phyloP scores from a whole-genome alignment of 495 filamentous ascomycete genomes.

The Wilcoxina mikolae region DNA sequence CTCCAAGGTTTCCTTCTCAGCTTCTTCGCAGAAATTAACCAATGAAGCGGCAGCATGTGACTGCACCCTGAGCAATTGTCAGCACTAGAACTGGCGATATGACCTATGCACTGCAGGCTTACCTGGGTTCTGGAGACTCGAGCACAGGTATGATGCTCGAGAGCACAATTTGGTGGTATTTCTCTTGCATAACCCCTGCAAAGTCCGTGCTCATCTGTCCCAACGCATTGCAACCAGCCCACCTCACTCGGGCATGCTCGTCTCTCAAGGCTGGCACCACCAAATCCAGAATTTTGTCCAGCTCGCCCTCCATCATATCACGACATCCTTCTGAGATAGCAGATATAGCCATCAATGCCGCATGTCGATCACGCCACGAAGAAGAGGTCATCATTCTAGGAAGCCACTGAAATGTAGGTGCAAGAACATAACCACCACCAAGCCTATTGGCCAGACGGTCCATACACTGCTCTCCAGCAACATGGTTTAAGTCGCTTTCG shows the following conservation, averaged over 20 bases:
- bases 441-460: conserved; percentile 95
- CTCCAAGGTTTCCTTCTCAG: conserved; percentile 79
- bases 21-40: conserved; percentile 99
- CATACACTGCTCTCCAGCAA: conserved; percentile 98
- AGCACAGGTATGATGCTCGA: conserved; percentile 87
- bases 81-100: neutral
- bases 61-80: conserved; percentile 47
- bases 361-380: conserved; percentile 89
- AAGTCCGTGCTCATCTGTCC: conserved; percentile 99
- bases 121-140: conserved; percentile 63
- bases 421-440: conserved; percentile 69
- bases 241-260: conserved; percentile 83
- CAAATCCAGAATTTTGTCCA: conserved; percentile 82
- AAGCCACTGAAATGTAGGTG: conserved; percentile 92
- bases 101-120: neutral
- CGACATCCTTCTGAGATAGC: conserved; percentile 96
- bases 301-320: conserved; percentile 86
- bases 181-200: conserved; percentile 94
- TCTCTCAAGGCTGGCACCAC: conserved; percentile 89
- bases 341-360: conserved; percentile 96
- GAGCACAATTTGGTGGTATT: conserved; percentile 73
- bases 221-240: conserved; percentile 96
- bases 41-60: conserved; percentile 92
- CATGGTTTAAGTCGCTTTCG: conserved; percentile 94
- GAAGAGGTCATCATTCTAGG: conserved; percentile 94